These are phyloP conservation scores for Claviceps cyperi DNA, from an alignment of 2,329 filamentous ascomycete species.

Conservation along the genomic window DNA sequence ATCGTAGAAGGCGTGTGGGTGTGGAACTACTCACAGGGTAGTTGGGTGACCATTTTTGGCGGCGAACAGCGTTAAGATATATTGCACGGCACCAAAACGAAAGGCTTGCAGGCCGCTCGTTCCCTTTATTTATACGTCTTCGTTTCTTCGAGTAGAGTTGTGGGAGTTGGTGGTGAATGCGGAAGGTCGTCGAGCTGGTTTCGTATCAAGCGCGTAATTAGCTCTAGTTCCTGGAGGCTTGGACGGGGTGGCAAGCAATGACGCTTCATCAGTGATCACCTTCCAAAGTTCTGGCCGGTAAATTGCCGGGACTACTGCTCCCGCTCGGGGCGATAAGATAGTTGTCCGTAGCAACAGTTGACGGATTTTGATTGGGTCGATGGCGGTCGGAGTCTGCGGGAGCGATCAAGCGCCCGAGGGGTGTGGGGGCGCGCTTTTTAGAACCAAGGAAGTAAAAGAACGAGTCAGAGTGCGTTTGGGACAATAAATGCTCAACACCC, in stretches of 20 bases:
- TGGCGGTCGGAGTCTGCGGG: background rate
- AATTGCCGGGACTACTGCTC: conserved; percentile 1
- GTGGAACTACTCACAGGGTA: conserved; percentile 28
- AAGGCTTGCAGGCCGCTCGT: too few species aligned
- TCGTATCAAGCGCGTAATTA: too few species aligned
- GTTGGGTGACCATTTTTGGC: conserved; percentile 29
- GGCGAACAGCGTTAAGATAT: conserved; percentile 4
- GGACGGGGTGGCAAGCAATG: conserved; percentile 4
- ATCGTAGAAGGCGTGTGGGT: background rate
- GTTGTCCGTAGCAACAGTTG: conserved; percentile 6
- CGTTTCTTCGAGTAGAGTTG: background rate
- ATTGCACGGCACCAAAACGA: background rate
- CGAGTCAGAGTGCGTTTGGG: too few species aligned
- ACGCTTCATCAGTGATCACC: background rate
- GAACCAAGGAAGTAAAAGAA: too few species aligned
- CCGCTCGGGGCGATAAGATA: conserved; percentile 3
- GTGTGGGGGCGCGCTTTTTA: too few species aligned
- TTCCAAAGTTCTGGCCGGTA: background rate
- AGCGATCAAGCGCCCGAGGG: too few species aligned
- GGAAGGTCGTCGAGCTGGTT: background rate
- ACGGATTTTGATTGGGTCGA: background rate
- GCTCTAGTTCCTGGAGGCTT: background rate
- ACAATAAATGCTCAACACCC: too few species aligned
- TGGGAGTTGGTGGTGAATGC: background rate
- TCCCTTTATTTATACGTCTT: background rate